Percentiles rank a stretch among this genome's conserved stretches.
Conservation (phyloP, 441 rosid species). For the Pelargonium cotyledonis region DNA sequence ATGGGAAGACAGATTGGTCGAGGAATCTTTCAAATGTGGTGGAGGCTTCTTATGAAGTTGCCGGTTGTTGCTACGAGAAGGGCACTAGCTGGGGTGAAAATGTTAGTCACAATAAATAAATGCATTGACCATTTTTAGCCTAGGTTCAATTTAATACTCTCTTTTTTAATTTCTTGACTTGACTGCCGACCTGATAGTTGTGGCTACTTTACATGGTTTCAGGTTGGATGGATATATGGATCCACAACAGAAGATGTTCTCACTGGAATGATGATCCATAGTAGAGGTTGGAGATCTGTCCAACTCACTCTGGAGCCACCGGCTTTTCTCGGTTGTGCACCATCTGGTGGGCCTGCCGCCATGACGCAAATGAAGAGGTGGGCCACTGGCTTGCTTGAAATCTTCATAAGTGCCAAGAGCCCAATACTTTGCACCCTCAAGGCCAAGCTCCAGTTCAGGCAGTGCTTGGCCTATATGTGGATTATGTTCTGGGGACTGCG, state of each 20-base stretch:
- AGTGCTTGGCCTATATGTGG: conserved; percentile 30
- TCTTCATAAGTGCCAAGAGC: conserved; percentile 21
- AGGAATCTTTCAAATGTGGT: conserved; percentile 16
- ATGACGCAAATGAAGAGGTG: conserved; percentile 53
- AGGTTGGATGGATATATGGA: conserved; percentile 52
- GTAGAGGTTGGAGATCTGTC: conserved; percentile 47
- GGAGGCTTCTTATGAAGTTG: conserved; percentile 34
- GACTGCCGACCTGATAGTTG: too few species aligned
- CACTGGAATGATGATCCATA: conserved; percentile 47
- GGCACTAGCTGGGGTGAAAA: conserved; percentile 48
- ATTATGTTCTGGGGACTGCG: conserved; percentile 23
- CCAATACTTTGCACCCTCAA: conserved; percentile 22
- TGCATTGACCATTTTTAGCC: background rate
- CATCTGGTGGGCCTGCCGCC: conserved; percentile 24
- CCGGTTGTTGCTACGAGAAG: conserved; percentile 39
- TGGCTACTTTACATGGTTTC: background rate
- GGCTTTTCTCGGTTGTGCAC: conserved; percentile 41
- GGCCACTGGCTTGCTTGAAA: conserved; percentile 43
- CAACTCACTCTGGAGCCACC: conserved; percentile 21
- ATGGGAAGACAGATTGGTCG: conserved; percentile 23
- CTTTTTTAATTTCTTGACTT: too few species aligned
- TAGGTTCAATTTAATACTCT: too few species aligned
- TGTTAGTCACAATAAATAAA: conserved; percentile 22
- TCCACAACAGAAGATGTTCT: conserved; percentile 38
- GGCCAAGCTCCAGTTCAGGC: conserved; percentile 29